A percentile compares a stretch with the other conserved stretches of the same genome.
phyloP scores from a whole-genome alignment of 2,329 filamentous ascomycete species.

The Beauveria medogensis region DNA sequence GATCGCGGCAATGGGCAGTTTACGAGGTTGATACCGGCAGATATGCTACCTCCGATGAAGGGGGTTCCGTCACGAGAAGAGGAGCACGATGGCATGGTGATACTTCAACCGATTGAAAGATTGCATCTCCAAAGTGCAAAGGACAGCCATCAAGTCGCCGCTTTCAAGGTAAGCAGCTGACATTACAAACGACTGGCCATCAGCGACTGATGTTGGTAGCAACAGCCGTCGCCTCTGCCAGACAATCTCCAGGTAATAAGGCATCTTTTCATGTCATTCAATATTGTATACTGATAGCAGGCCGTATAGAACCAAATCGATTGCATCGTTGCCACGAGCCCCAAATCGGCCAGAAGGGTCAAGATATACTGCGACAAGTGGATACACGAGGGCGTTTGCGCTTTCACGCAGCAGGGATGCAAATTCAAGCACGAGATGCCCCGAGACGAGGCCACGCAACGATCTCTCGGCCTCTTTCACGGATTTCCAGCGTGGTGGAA shows the following conservation, averaged over 20 bases:
- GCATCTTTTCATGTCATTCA: background rate
- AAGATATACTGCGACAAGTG: slow-evolving; percentile 87
- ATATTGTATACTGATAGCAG: slow-evolving; percentile 10
- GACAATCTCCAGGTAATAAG: slow-evolving; percentile 3
- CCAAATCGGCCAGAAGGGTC: slow-evolving; percentile 34
- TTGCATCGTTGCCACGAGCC: slow-evolving; percentile 23
- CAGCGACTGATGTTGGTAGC: background rate
- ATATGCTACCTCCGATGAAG: slow-evolving; percentile 38
- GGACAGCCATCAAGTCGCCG: slow-evolving; percentile 29
- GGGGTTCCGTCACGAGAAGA: slow-evolving; percentile 36
- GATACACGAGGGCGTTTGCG: slow-evolving; percentile 79
- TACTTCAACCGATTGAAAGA: slow-evolving; percentile 35
- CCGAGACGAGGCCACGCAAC: slow-evolving; percentile 53
- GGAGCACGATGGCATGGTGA: slow-evolving; percentile 34
- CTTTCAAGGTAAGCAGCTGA: slow-evolving; percentile 30
- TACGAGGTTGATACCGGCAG: slow-evolving; percentile 48
- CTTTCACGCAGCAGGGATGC: slow-evolving; percentile 79
- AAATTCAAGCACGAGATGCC: slow-evolving; percentile 91
- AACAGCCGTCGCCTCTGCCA: background rate
- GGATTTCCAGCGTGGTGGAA: slow-evolving; percentile 55
- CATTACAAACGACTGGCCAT: background rate
- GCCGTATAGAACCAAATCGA: slow-evolving; percentile 25
- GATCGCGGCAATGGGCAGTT: slow-evolving; percentile 45
- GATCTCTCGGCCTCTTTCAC: slow-evolving; percentile 61
- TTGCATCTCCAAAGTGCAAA: slow-evolving; percentile 29